A percentile compares a stretch with the other conserved stretches of the same genome.
Evolutionary conservation across 495 filamentous ascomycete genomes (phyloP).

Genomic region (Cenococcum geophilum): DNA sequence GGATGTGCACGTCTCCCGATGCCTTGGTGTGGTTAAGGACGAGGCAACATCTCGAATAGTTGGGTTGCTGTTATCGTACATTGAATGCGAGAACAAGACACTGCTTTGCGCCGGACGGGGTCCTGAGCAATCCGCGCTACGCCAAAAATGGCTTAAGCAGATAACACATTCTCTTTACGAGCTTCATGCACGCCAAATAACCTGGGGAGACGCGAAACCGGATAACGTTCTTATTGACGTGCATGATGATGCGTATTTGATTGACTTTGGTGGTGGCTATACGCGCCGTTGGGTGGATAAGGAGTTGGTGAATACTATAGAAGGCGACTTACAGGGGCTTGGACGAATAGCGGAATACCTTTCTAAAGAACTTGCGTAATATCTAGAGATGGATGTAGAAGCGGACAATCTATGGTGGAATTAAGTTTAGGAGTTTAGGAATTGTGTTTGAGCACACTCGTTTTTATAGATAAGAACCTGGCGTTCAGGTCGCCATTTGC

Average conservation of each 20-base stretch:
- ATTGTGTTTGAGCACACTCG: background rate
- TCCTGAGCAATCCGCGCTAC: constrained; percentile 10
- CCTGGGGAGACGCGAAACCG: constrained; percentile 38
- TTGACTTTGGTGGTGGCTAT: constrained; percentile 36
- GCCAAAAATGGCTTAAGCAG: constrained; percentile 31
- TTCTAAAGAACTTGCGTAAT: constrained; percentile 1
- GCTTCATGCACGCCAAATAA: constrained; percentile 32
- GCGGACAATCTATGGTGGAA: background rate
- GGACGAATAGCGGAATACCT: constrained; percentile 15
- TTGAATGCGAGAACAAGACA: constrained; percentile 19
- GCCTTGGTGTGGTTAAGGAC: constrained; percentile 14
- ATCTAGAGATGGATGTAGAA: background rate
- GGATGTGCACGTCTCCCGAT: constrained; percentile 15
- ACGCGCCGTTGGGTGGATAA: constrained; percentile 34
- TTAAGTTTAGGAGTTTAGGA: background rate
- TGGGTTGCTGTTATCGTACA: constrained; percentile 20
- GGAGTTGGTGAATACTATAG: constrained; percentile 17
- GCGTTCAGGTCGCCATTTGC: background rate
- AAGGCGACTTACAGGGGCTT: constrained; percentile 24
- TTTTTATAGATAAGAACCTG: background rate
- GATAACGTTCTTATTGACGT: constrained; percentile 35
- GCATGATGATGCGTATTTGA: constrained; percentile 31
- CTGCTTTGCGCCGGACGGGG: constrained; percentile 9
- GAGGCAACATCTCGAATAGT: constrained; percentile 14
- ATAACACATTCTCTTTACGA: constrained; percentile 27